A percentile compares a stretch with the other conserved stretches of the same genome.
These are phyloP conservation scores for Lumnitzera racemosa DNA, from an alignment of 345 rosid genomes.

Conservation along the genomic window DNA sequence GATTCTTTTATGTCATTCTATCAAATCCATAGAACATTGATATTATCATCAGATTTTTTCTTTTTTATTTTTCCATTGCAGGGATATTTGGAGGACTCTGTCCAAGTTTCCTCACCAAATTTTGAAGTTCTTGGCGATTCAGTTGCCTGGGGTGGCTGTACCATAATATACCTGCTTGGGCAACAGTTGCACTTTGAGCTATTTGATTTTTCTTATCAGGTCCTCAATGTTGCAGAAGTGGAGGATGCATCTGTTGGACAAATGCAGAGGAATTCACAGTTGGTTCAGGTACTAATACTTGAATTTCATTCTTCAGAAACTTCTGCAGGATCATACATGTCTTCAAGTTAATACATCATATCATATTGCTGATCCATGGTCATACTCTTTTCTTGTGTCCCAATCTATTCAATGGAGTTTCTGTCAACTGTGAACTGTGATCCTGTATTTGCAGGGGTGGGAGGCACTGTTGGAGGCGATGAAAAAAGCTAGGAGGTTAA, in stretches of 20 bases:
- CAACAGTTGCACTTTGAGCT: slow-evolving; percentile 98
- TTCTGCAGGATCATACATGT: too few species aligned
- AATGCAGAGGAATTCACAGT: slow-evolving; percentile 45
- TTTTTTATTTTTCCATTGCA: slow-evolving; percentile 14
- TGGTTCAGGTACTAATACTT: slow-evolving; percentile 44
- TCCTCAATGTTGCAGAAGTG: slow-evolving; percentile 92
- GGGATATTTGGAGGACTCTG: slow-evolving; percentile 84
- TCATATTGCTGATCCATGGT: too few species aligned
- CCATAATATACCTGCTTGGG: slow-evolving; percentile 89
- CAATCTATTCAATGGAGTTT: too few species aligned
- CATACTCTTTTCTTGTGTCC: too few species aligned
- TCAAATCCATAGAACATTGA: too few species aligned
- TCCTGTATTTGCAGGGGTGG: slow-evolving; percentile 56
- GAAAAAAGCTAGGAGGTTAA: slow-evolving; percentile 94
- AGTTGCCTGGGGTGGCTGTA: slow-evolving; percentile 98
- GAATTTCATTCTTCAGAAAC: neutral
- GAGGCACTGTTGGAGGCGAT: slow-evolving; percentile 81
- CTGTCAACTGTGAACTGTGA: too few species aligned
- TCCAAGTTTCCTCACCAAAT: slow-evolving; percentile 35
- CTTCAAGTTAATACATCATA: too few species aligned
- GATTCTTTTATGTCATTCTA: too few species aligned
- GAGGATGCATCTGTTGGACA: slow-evolving; percentile 63
- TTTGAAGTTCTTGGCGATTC: slow-evolving; percentile 79
- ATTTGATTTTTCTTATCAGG: slow-evolving; percentile 92
- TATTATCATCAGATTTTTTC: neutral